Percentiles rank a stretch among this genome's conserved stretches.
Evolutionary conservation across 352 stramenopile genomes (phyloP).

Genomic region (Pythium brachiatum): DNA sequence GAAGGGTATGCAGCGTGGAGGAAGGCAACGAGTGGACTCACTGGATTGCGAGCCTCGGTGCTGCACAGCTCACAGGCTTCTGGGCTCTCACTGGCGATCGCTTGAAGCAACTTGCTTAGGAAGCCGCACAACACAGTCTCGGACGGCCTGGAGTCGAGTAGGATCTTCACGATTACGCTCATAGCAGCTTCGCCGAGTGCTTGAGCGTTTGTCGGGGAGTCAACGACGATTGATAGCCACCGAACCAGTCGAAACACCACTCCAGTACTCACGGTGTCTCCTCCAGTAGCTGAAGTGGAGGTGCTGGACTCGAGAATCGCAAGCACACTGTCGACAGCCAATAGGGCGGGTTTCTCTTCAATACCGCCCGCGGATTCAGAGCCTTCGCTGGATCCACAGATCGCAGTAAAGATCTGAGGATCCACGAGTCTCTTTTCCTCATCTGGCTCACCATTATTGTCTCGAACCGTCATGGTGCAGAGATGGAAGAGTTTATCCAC

Average conservation of each 20-base stretch:
- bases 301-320: constrained; percentile 33
- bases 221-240: constrained; percentile 47
- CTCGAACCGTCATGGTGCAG: constrained; percentile 11
- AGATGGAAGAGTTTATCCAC: constrained; percentile 63
- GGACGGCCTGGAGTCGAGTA: constrained; percentile 22
- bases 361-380: background rate
- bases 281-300: background rate
- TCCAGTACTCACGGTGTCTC: constrained; percentile 2
- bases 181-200: constrained; percentile 38
- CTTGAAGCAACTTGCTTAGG: constrained; percentile 40
- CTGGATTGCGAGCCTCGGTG: constrained; percentile 29
- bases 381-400: background rate
- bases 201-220: constrained; percentile 36
- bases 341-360: constrained; percentile 28
- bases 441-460: background rate
- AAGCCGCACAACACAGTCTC: constrained; percentile 43
- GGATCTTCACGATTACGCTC: constrained; percentile 35
- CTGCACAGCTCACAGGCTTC: constrained; percentile 42
- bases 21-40: constrained; percentile 31
- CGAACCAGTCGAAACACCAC: constrained; percentile 48
- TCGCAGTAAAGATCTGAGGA: constrained; percentile 24
- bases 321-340: constrained; percentile 35
- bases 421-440: constrained; percentile 6
- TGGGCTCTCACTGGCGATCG: constrained; percentile 33
- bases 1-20: constrained; percentile 20